phyloP scores from a whole-genome alignment of 2,329 filamentous ascomycete species.

The Sphaerulina vaccinii region DNA sequence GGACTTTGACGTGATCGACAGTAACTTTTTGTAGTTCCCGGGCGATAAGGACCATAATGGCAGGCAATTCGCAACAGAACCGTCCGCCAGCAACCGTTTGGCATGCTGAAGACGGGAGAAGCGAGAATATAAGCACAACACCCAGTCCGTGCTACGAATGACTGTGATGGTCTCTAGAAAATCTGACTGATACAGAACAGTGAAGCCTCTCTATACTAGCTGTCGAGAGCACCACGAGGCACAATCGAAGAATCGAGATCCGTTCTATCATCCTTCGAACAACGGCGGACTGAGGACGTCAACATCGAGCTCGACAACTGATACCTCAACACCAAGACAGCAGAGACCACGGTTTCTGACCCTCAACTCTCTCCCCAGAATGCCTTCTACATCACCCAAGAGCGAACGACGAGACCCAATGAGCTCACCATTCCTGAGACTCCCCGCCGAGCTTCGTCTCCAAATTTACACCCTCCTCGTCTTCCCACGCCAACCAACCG shows the following conservation, averaged over 20 bases:
- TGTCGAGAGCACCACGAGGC: conserved; percentile 26
- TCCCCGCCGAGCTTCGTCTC: conserved; percentile 49
- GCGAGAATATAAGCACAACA: conserved; percentile 13
- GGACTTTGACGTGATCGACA: conserved; percentile 6
- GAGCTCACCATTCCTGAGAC: conserved; percentile 40
- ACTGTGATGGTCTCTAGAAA: conserved; percentile 1
- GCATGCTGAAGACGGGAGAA: conserved; percentile 13
- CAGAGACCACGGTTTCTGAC: conserved; percentile 17
- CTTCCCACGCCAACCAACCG: conserved; percentile 34
- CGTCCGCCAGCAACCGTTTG: conserved; percentile 17
- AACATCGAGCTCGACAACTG: not conserved
- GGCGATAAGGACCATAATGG: conserved; percentile 15
- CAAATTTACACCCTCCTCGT: conserved; percentile 49
- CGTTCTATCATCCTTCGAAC: conserved; percentile 10
- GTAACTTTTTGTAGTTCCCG: conserved; percentile 1
- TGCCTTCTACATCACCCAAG: conserved; percentile 15
- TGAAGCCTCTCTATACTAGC: conserved; percentile 27
- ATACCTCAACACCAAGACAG: conserved; percentile 1
- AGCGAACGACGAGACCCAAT: conserved; percentile 5
- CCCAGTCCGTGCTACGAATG: conserved; percentile 1
- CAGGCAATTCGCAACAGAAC: conserved; percentile 8
- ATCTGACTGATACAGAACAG: conserved; percentile 3
- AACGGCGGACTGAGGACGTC: conserved; percentile 9
- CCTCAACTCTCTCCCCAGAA: conserved; percentile 17
- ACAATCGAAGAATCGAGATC: conserved; percentile 6